phyloP scores from a whole-genome alignment of 1,284 basidiomycete genomes.

The Ganoderma resinaceum region DNA sequence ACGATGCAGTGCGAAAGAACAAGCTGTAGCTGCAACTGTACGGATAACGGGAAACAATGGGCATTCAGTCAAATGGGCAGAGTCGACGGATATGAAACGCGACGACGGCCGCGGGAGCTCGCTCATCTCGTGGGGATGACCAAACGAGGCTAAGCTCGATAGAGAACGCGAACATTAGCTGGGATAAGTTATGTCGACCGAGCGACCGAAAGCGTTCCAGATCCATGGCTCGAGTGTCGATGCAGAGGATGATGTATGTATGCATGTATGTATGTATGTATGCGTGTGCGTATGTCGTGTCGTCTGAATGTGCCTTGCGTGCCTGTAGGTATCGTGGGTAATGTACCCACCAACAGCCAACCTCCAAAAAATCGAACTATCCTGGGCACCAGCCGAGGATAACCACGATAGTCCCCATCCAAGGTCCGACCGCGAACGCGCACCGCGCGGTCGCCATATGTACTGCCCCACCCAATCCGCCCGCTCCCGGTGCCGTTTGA shows the following conservation, averaged over 20 bases:
- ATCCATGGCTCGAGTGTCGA: slow-evolving; percentile 9
- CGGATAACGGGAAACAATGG: slow-evolving; percentile 5
- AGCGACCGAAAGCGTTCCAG: slow-evolving; percentile 29
- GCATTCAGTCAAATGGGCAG: neutral
- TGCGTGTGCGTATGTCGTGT: neutral
- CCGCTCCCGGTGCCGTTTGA: neutral
- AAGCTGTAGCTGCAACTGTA: neutral
- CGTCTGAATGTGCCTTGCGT: neutral
- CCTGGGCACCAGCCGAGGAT: neutral
- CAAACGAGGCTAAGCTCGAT: neutral
- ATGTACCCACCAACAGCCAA: neutral
- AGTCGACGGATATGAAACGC: neutral
- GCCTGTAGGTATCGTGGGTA: neutral
- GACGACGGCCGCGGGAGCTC: neutral
- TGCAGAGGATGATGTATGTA: neutral
- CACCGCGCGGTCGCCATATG: neutral
- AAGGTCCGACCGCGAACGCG: neutral
- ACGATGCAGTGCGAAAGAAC: slow-evolving; percentile 6
- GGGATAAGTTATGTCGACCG: slow-evolving; percentile 33
- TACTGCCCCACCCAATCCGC: neutral
- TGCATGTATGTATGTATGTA: neutral
- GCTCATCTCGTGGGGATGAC: neutral
- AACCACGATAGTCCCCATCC: neutral
- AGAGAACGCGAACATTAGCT: slow-evolving; percentile 23
- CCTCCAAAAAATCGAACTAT: neutral